Evolutionary conservation across 805 yeast genomes (phyloP).

Genomic region (Wickerhamomyces kurtzmanii): DNA sequence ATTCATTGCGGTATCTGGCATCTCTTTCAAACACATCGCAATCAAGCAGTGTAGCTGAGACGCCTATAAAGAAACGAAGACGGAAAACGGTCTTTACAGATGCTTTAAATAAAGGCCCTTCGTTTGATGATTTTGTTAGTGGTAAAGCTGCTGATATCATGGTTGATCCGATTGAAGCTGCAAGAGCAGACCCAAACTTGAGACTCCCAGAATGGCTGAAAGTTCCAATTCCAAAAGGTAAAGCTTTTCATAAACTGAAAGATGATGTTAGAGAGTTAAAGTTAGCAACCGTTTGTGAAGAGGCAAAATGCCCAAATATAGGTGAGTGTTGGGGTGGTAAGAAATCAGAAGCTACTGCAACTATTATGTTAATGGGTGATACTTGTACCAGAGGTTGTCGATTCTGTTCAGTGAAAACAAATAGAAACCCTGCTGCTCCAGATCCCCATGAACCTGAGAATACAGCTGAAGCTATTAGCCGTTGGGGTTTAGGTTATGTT

Average conservation of each 20-base stretch:
- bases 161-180: constrained; percentile 70
- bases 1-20: no score
- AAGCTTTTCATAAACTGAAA: constrained; percentile 69
- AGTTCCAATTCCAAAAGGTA: constrained; percentile 95
- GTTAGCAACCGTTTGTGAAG: constrained; percentile 94
- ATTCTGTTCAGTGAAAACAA: constrained; percentile 94
- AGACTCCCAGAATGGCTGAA: constrained; percentile 90
- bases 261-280: constrained; percentile 82
- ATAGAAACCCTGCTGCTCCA: constrained; percentile 74
- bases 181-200: constrained; percentile 56
- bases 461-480: constrained; percentile 92
- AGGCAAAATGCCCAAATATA: constrained; percentile 98
- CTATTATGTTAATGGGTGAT: constrained; percentile 97
- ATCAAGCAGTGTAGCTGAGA: no score
- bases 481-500: constrained; percentile 98
- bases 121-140: constrained; percentile 81
- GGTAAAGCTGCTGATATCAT: constrained; percentile 64
- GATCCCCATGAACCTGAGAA: constrained; percentile 97
- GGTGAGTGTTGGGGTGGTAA: constrained; percentile 99
- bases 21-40: no score
- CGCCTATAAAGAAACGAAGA: constrained; percentile 39
- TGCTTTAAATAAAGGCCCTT: constrained; percentile 73
- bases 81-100: constrained; percentile 57
- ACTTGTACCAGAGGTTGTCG: constrained; percentile 99
- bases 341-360: constrained; percentile 89